Percentiles rank a stretch among this genome's conserved stretches.
phyloP scores from a whole-genome alignment of 2,329 filamentous ascomycete genomes.

The Penicillium brasilianum region DNA sequence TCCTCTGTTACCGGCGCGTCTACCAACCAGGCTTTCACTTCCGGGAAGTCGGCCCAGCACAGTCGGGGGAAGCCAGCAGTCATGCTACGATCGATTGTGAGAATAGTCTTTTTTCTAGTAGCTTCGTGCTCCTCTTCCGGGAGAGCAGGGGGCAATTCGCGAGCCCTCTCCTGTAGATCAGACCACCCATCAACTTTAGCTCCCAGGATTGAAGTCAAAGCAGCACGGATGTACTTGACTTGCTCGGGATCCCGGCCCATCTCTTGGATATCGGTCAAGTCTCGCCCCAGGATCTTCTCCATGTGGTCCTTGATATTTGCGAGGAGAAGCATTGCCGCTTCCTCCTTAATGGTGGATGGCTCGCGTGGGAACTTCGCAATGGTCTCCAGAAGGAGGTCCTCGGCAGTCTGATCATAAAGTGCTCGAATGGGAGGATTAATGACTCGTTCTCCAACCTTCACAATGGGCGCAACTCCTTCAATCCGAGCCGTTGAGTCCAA shows the following conservation, averaged over 20 bases:
- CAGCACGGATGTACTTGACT: conserved; percentile 51
- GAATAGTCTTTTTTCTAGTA: conserved; percentile 47
- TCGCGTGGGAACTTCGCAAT: conserved; percentile 52
- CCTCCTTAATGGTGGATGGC: conserved; percentile 52
- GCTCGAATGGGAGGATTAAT: conserved; percentile 49
- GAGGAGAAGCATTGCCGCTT: conserved; percentile 53
- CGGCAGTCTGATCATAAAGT: conserved; percentile 50
- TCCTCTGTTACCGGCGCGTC: conserved; percentile 51
- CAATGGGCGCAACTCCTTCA: conserved; percentile 49
- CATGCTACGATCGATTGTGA: conserved; percentile 48
- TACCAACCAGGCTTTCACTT: conserved; percentile 48
- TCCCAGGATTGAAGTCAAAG: conserved; percentile 49
- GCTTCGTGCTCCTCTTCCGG: conserved; percentile 37
- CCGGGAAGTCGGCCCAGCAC: conserved; percentile 52
- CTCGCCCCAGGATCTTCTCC: conserved; percentile 52
- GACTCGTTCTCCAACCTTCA: conserved; percentile 49
- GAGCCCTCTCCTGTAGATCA: conserved; percentile 47
- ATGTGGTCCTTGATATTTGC: conserved; percentile 57
- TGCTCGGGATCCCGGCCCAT: conserved; percentile 53
- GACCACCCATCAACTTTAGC: conserved; percentile 53
- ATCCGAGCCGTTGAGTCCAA: conserved; percentile 44
- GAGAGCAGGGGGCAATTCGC: conserved; percentile 42
- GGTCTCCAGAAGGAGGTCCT: conserved; percentile 50
- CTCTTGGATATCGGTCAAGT: conserved; percentile 51
- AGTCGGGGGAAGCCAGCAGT: conserved; percentile 47